Conservation (phyloP, 2,329 filamentous ascomycete species). For the Chalara sp. region DNA sequence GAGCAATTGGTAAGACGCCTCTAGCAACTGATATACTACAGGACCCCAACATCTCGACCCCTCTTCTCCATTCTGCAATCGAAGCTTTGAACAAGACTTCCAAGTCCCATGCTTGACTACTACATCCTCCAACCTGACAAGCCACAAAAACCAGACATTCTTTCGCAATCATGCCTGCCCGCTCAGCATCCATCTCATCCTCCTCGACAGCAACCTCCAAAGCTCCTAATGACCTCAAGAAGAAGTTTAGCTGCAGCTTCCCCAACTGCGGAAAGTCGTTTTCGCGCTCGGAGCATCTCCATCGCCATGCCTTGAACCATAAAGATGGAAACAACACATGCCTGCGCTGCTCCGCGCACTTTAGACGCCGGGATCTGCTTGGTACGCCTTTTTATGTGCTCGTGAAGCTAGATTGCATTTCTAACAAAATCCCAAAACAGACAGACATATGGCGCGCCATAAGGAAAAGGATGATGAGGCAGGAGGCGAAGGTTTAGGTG, state of each 20-base stretch:
- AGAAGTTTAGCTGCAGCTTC: conserved; percentile 33
- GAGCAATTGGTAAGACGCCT: no score
- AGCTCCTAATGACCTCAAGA: conserved; percentile 17
- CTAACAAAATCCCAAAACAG: conserved; percentile 24
- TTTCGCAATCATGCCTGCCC: background rate
- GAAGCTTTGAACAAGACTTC: no score
- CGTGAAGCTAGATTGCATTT: background rate
- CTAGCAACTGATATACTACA: no score
- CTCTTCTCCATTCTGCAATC: no score
- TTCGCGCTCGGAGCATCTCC: conserved; percentile 43
- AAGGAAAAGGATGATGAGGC: conserved; percentile 44
- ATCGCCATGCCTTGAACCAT: conserved; percentile 45
- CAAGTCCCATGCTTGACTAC: no score
- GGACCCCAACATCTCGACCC: no score
- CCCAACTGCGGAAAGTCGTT: conserved; percentile 39
- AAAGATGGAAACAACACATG: conserved; percentile 43
- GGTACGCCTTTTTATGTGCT: conserved; percentile 31
- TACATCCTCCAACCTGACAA: no score
- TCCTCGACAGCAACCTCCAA: conserved; percentile 16
- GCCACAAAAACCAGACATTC: no score
- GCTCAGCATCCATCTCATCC: conserved; percentile 22
- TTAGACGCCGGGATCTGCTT: conserved; percentile 46
- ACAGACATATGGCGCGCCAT: conserved; percentile 41
- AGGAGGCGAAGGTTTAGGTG: conserved; percentile 37
- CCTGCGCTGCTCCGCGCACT: conserved; percentile 46